Evolutionary conservation across 179 eudicot genomes (phyloP).

Genomic region (Patellifolia procumbens): DNA sequence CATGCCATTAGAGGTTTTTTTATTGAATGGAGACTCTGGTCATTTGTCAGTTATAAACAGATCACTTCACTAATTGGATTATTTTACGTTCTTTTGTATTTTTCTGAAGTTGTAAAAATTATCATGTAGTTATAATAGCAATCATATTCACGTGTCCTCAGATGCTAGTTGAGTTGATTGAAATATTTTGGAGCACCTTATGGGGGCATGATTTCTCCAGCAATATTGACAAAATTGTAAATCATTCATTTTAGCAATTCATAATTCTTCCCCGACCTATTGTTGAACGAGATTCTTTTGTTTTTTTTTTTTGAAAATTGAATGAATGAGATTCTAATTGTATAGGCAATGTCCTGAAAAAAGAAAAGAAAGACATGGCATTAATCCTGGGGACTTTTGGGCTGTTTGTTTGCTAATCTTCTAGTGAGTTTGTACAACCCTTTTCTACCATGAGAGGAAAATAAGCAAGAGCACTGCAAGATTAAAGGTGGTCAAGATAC

Average conservation of each 20-base stretch:
- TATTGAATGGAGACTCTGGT: slow-evolving; percentile 89
- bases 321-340: background rate
- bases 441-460: too few species aligned
- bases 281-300: background rate
- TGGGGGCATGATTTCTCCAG: background rate
- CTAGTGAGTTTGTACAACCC: too few species aligned
- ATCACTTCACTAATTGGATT: slow-evolving; percentile 39
- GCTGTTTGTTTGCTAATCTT: too few species aligned
- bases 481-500: too few species aligned
- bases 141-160: background rate
- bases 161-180: background rate
- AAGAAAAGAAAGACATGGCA: too few species aligned
- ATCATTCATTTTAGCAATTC: background rate
- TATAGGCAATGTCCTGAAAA: background rate
- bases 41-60: slow-evolving; percentile 74
- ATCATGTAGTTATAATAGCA: background rate
- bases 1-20: slow-evolving; percentile 76
- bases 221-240: background rate
- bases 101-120: background rate
- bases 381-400: too few species aligned
- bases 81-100: slow-evolving; percentile 9
- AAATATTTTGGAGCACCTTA: background rate
- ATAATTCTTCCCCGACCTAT: background rate
- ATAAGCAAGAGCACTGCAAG: too few species aligned
- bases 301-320: too few species aligned